Base-by-base conservation (phyloP, 192 early-diverging fungal genomes). In the Coemansia sp. region DNA sequence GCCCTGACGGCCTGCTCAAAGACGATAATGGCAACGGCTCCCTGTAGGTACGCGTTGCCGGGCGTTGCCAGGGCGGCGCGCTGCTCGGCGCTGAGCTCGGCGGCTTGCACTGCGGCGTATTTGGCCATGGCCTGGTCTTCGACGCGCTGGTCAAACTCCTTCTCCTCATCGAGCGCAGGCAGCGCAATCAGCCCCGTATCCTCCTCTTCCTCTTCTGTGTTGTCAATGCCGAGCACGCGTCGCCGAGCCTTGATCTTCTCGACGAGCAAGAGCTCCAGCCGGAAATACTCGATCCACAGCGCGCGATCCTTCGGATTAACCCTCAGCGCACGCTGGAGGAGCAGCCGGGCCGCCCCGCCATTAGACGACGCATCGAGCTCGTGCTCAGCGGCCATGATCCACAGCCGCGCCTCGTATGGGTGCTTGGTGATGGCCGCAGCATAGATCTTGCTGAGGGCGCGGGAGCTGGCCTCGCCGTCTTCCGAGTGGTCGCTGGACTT, bases 241-340 rank as follows among this genome's bases (percentile, higher is more conserved):
- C 94, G 75, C 48, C 97, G 85, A 11, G 89, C 88, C 64, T 87
- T 87, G 61, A 97, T 87, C 83, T 94, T 93, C 59, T 92, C 92
- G 23, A 93, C 83, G 68, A 92, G 95, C 23, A 94, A 78, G 21
- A 97, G 74, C 74, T 99, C 97, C 34, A 99, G 85, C 36, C 90
- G 88, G 66, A 97, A 95, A 74, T 97, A 99, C 76, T 96, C 94
- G 31, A 88, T 82, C 95, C 95, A 99, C 37, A 99, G 83, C 61
- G 74, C 77, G 62, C 83, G 74, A 62, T 81, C 70, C 26, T 88
- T 84, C 1, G 89, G 82, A 53, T 94, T 97, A 23, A 97, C 72
- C 18, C 95, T 87, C 50, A 99, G 66, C 1, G 86, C 94, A 3
- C 95, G 86, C 73, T 95, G 94, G 65, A 98, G 67, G 39, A 99